Base-by-base conservation (phyloP, 495 filamentous ascomycete genomes). In the Penicillium malachiteum region DNA sequence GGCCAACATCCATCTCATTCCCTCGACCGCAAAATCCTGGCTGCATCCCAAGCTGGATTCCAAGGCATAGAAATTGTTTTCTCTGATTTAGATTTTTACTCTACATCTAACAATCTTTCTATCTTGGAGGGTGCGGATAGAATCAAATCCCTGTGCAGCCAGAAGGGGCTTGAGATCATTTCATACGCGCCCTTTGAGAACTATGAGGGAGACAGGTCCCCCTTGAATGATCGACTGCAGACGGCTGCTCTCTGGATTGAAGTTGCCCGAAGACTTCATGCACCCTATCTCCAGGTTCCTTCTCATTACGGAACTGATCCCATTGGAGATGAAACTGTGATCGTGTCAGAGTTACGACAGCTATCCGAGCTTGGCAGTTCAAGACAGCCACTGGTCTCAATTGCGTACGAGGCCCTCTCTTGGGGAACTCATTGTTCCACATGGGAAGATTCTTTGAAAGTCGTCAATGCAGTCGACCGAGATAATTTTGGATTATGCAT, bases 141-240 rank as follows among this genome's bases (percentile, higher is more conserved):
- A 38, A 83, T 90, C 43, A 67, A 67, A 3, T 46, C 54, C 0
- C 64, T 86, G 18, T 88, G 84, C 69, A 67, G 76, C 14, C 69
- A 73, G 6, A 71, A 76, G 37, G 64, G 66, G 4, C 64, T 92
- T 30, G 62, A 70, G 11, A 81, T 90, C 33, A 56, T 90, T 21
- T 84, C 84, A 32, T 71, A 91, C 4, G 87, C 90, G 59, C 87
- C 88, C 6, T 90, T 91, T 64, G 82, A 84, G 72, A 85, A 89
- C 64, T 89, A 85, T 70, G 87, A 91, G 62, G 88, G 88, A 17
- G 53, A 71, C 18, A 71, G 75, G 44, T 69, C 67, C 7, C 62
- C 74, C 5, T 71, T 82, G 13, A 62, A 83, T 7, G 72, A 82
- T 13, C 79, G 89, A 65, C 72, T 91, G 18, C 66, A 79, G 10